Base-by-base conservation (phyloP, 495 filamentous ascomycete genomes). In the Penicillium egyptiacum region DNA sequence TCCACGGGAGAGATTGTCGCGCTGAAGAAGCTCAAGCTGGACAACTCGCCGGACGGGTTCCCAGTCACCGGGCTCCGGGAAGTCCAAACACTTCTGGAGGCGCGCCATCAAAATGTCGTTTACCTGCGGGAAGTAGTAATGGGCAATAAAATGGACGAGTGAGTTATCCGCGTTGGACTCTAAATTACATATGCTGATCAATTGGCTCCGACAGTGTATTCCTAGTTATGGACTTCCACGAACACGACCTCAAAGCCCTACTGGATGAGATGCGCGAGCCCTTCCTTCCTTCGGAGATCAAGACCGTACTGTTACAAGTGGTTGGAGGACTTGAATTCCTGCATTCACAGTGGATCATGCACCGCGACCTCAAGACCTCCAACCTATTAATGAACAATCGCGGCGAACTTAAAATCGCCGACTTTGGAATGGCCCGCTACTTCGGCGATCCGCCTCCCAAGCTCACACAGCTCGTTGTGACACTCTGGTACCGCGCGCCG, bases 351-450 rank as follows among this genome's bases (percentile, higher is more conserved):
- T 95, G 89, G 88, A 96, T 98, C 65, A 81, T 98, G 47, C 94
- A 98, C 75, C 90, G 94, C 33, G 94, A 98, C 70, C 86, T 98
- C 50, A 98, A 98, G 70, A 96, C 93, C 26, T 94, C 90, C 33
- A 98, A 98, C 69, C 85, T 98, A 16, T 85, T 98, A 51, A 85
- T 98, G 73, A 93, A 90, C 76, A 98, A 98, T 77, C 90, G 91
- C 19, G 94, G 94, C 50, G 87, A 89, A 70, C 87, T 98, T 75
- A 97, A 97, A 71, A 85, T 98, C 58, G 94, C 94, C 43, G 94
- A 98, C 73, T 98, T 98, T 64, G 94, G 94, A 70, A 96, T 98
- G 89, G 93, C 94, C 5, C 84, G 94, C 25, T 92, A 92, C 77
- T 88, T 87, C 57, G 89, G 89, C 31, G 88, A 94, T 63, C 91